Percentiles rank a stretch among this genome's conserved stretches.
Conservation (phyloP, 2,329 filamentous ascomycete genomes). For the Neonectria neomacrospora region DNA sequence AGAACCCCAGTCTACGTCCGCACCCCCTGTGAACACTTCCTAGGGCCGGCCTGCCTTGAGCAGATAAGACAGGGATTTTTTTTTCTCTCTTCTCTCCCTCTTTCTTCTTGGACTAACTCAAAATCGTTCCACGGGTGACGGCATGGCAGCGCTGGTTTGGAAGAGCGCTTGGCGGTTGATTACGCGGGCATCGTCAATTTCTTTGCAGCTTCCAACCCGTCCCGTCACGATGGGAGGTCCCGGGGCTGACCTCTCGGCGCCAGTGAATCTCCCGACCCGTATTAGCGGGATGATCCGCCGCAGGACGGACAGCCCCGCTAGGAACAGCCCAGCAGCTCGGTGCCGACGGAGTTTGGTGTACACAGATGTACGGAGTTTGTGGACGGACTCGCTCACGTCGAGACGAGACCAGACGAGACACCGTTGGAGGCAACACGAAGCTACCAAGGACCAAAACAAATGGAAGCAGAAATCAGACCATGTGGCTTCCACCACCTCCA, state of each 20-base stretch:
- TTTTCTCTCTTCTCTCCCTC: too few relatives aligned
- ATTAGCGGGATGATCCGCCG: neutral
- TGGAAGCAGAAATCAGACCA: constrained; percentile 15
- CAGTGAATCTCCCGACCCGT: neutral
- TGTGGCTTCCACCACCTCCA: neutral
- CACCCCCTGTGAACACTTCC: constrained; percentile 16
- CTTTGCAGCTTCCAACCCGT: neutral
- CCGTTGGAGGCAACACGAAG: constrained; percentile 20
- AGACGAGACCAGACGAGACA: constrained; percentile 14
- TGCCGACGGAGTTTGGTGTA: neutral
- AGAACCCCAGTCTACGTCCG: constrained; percentile 1
- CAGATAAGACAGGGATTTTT: too few relatives aligned
- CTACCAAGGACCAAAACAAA: neutral
- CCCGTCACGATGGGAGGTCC: too few relatives aligned
- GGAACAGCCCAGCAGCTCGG: neutral
- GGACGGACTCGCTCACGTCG: neutral
- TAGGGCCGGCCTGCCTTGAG: too few relatives aligned
- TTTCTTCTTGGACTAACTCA: constrained; percentile 1
- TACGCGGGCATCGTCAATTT: neutral
- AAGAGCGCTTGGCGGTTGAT: neutral
- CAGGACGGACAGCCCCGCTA: neutral
- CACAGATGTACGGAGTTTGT: too few relatives aligned
- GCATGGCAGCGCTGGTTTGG: neutral
- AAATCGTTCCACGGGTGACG: constrained; percentile 11
- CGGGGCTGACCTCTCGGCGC: neutral